A percentile compares a stretch with the other conserved stretches of the same genome.
These are phyloP conservation scores for Veloboletus limbatus DNA, from an alignment of 1,284 basidiomycete genomes.

Conservation along the genomic window DNA sequence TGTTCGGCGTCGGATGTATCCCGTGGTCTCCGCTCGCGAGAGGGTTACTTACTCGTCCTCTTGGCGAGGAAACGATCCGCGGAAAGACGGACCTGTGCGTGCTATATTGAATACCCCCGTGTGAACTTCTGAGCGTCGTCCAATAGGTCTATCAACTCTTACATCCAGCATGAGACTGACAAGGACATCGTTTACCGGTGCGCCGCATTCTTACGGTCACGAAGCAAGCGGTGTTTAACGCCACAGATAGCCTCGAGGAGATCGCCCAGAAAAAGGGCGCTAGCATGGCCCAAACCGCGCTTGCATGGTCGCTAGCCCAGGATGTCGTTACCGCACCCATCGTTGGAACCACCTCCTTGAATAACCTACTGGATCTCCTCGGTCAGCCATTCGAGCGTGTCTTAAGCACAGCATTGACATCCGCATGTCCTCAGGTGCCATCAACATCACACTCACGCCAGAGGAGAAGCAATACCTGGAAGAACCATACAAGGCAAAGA, in stretches of 20 bases:
- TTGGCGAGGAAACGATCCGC: constrained; percentile 31
- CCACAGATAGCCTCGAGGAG: constrained; percentile 29
- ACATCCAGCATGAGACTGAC: no score
- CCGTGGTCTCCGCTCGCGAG: constrained; percentile 45
- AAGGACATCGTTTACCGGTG: no score
- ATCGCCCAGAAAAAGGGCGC: constrained; percentile 43
- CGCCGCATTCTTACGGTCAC: no score
- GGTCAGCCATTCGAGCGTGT: no score
- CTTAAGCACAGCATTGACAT: not conserved
- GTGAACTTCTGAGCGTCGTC: constrained; percentile 10
- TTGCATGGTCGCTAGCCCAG: constrained; percentile 47
- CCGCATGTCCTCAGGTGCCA: constrained; percentile 13
- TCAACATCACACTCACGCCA: constrained; percentile 39
- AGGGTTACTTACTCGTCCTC: constrained; percentile 39
- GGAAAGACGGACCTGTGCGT: constrained; percentile 32
- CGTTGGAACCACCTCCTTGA: constrained; percentile 46
- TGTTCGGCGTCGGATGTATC: constrained; percentile 40
- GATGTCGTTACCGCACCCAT: constrained; percentile 45
- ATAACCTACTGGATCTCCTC: constrained; percentile 44
- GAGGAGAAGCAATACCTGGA: constrained; percentile 49
- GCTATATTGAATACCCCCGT: no score
- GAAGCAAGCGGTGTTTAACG: constrained; percentile 29
- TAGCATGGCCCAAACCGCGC: constrained; percentile 50
- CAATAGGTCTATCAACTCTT: no score
- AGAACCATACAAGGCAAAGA: constrained; percentile 43